These are phyloP conservation scores for Uncinocarpus reesii DNA, from an alignment of 2,329 filamentous ascomycete genomes.

Conservation along the genomic window DNA sequence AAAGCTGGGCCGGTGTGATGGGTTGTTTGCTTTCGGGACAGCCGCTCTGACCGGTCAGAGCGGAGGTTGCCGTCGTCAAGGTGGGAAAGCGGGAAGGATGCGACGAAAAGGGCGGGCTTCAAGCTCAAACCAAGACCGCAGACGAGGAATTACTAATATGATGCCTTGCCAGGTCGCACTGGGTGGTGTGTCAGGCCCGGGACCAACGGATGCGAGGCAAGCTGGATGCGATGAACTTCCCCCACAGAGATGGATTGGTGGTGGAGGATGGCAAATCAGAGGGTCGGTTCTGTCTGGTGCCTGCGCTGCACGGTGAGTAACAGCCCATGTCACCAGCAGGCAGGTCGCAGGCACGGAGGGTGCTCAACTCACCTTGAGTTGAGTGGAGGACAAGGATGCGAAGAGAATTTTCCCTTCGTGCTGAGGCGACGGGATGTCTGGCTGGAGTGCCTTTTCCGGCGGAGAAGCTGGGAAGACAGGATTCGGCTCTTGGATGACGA, in stretches of 20 bases:
- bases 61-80: neutral
- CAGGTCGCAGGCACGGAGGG: neutral
- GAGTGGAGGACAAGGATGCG: constrained; percentile 1
- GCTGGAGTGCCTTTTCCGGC: neutral
- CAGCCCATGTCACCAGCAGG: constrained; percentile 3
- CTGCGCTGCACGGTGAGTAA: neutral
- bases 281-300: neutral
- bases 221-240: neutral
- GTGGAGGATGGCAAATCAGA: neutral
- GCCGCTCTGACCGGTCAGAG: neutral
- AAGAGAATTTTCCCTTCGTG: neutral
- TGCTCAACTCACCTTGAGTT: constrained; percentile 2
- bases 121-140: neutral
- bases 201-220: constrained; percentile 5
- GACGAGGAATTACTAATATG: constrained; percentile 1
- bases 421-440: neutral
- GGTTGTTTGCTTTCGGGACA: too few relatives aligned
- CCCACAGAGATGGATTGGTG: neutral
- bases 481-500: neutral
- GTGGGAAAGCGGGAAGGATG: neutral
- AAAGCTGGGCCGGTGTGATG: too few relatives aligned
- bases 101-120: neutral
- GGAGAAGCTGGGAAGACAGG: neutral
- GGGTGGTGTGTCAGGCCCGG: constrained; percentile 9
- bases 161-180: neutral